Conservation (phyloP, 2,329 filamentous ascomycete genomes). For the Exophiala bonariae region DNA sequence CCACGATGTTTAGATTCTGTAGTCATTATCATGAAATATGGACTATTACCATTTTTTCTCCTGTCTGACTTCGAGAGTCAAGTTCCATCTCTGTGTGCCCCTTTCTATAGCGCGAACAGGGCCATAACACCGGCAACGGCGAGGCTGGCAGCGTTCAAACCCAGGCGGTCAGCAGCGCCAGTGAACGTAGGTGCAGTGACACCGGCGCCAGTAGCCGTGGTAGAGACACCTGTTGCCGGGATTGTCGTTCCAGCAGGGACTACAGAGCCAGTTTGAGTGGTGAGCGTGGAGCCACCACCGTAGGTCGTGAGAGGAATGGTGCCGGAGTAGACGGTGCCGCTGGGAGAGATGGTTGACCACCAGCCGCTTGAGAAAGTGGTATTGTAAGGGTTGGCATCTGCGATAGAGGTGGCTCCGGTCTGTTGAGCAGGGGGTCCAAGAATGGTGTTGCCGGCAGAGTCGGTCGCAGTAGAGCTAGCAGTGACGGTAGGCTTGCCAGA, state of each 20-base stretch:
- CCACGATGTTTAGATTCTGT: not conserved
- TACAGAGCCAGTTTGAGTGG: not conserved
- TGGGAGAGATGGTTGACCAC: too few species aligned
- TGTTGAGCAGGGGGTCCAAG: constrained; percentile 11
- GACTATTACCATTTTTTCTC: not conserved
- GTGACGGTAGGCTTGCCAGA: constrained; percentile 1
- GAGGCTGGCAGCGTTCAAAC: constrained; percentile 19
- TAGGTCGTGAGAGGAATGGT: too few species aligned
- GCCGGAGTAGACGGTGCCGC: too few species aligned
- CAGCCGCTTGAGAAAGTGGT: too few species aligned
- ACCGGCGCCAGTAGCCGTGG: constrained; percentile 2
- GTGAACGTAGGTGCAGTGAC: constrained; percentile 13
- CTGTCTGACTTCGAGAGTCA: not conserved
- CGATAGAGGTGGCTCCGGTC: constrained; percentile 7
- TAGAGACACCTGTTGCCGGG: not conserved
- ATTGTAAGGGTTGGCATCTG: not conserved
- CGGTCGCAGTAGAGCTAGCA: not conserved
- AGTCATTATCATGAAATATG: not conserved
- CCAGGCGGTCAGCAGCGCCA: constrained; percentile 19
- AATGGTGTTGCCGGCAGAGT: constrained; percentile 4
- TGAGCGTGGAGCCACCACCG: constrained; percentile 4
- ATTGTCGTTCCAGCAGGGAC: not conserved
- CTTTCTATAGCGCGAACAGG: constrained; percentile 20
- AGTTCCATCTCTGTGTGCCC: too few species aligned
- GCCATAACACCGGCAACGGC: constrained; percentile 19